These are phyloP conservation scores for Prunus mume DNA, from an alignment of 306 rosid species.

Conservation along the genomic window DNA sequence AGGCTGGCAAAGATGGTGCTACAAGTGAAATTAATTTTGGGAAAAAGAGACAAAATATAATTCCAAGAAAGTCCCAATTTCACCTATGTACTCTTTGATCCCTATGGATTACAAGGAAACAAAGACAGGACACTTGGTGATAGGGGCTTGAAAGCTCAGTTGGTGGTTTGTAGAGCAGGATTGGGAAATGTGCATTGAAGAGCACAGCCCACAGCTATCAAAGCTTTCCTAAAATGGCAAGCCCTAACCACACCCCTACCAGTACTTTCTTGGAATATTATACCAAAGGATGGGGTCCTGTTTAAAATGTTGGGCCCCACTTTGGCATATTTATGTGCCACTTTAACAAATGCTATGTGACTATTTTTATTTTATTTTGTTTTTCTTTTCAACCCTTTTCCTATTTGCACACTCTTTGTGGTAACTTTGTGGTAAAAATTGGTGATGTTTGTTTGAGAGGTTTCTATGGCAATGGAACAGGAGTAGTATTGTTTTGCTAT, in stretches of 20 bases:
- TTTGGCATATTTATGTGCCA: conserved; percentile 11
- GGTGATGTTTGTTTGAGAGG: conserved; percentile 17
- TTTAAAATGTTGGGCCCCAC: conserved; percentile 27
- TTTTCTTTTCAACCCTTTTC: conserved; percentile 31
- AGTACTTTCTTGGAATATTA: conserved; percentile 9
- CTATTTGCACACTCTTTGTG: conserved; percentile 43
- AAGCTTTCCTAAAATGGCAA: conserved; percentile 36
- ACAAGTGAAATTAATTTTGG: conserved; percentile 10
- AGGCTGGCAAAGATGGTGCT: conserved; percentile 16
- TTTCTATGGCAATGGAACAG: background rate
- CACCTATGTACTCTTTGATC: conserved; percentile 30
- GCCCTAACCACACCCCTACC: conserved; percentile 27
- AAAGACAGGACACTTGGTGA: conserved; percentile 23
- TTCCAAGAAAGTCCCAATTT: conserved; percentile 15
- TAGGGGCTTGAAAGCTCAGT: conserved; percentile 37
- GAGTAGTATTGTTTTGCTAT: no score
- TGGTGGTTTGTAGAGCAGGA: conserved; percentile 29
- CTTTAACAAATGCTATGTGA: conserved; percentile 29
- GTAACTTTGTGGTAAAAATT: conserved; percentile 13
- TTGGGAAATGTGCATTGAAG: conserved; percentile 37
- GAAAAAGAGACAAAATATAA: conserved; percentile 30
- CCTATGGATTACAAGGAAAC: conserved; percentile 34
- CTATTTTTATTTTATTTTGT: conserved; percentile 4
- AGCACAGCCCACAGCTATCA: conserved; percentile 25
- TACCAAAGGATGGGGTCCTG: conserved; percentile 28